Base-by-base conservation (phyloP, 2,329 filamentous ascomycete species). In the Stenocarpella maydis region DNA sequence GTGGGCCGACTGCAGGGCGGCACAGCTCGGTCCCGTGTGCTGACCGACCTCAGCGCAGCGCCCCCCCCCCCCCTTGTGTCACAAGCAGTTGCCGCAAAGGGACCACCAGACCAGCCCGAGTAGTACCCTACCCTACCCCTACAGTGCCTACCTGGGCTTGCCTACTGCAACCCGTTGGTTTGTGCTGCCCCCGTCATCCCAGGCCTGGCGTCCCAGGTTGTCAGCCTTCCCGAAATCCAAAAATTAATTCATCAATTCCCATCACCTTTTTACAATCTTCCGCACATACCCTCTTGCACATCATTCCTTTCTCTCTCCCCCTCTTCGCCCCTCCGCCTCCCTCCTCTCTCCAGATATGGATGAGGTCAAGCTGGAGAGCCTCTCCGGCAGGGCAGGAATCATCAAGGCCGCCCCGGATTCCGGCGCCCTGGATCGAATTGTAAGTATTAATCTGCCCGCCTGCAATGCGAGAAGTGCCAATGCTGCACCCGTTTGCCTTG, bases 371-470 rank as follows among this genome's bases (percentile, higher is more conserved):
- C 81, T 81, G 80, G 78, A 82, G 77, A 76, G 79, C 69, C 77
- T 80, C 65, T 84, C 84, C 72, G 86, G 86, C 78, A 86, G 85
- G 80, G 87, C 86, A 75, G 87, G 87, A 76, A 79, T 88, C 73
- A 84, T 90, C 75, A 82, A 85, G 76, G 83, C 87, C 74, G 77
- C 82, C 72, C 81, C 85, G 64, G 83, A 85, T 79, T 84, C 82
- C 72, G 82, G 81, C 71, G 82, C 79, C 74, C 84, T 90, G 82
- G 86, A 87, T 73, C 86, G 85, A 77, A 82, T 90, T 82, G 88
- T 90, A 84, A 83, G 86, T 47, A 39, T 47, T 58, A 28, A 58
- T n/a, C 31, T 43, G n/a, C 14, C 52, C 26, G 24, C 31, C 52
- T 49, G 39, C 37, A 49, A n/a, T n/a, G 14, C 39, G 6, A 34